These are phyloP conservation scores for Spongospora subterranea DNA, from an alignment of 208 protist species.

Conservation along the genomic window DNA sequence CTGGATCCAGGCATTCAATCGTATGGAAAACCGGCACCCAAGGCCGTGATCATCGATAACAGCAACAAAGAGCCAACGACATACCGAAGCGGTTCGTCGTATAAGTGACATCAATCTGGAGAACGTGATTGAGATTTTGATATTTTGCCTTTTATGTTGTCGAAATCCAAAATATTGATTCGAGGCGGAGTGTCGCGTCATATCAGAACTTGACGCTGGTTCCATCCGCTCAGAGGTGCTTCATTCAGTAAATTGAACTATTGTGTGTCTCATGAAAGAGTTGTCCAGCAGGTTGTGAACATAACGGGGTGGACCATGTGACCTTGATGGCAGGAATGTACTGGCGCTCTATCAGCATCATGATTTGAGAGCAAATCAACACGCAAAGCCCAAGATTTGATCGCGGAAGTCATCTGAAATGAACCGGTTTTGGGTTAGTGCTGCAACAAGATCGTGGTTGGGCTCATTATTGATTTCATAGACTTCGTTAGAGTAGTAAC, in stretches of 20 bases:
- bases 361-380: not conserved
- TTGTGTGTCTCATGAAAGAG: not conserved
- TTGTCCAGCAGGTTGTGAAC: not conserved
- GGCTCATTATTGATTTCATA: too few relatives aligned
- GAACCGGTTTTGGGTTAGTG: too few relatives aligned
- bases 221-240: not conserved
- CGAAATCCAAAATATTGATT: not conserved
- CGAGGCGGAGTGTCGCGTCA: not conserved
- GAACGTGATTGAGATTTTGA: not conserved
- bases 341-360: not conserved
- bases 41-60: not conserved
- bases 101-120: not conserved
- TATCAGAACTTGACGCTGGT: not conserved
- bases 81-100: not conserved
- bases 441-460: too few relatives aligned
- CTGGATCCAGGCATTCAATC: not conserved
- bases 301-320: not conserved
- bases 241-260: not conserved
- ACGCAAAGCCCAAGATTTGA: too few relatives aligned
- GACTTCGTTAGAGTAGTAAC: too few relatives aligned
- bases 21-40: not conserved
- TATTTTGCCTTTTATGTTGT: not conserved
- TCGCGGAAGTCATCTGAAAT: too few relatives aligned
- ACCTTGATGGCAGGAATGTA: not conserved
- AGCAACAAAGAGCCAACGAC: not conserved